These are phyloP conservation scores for Cladobotryum mycophilum DNA, from an alignment of 2,329 filamentous ascomycete species.

Conservation along the genomic window DNA sequence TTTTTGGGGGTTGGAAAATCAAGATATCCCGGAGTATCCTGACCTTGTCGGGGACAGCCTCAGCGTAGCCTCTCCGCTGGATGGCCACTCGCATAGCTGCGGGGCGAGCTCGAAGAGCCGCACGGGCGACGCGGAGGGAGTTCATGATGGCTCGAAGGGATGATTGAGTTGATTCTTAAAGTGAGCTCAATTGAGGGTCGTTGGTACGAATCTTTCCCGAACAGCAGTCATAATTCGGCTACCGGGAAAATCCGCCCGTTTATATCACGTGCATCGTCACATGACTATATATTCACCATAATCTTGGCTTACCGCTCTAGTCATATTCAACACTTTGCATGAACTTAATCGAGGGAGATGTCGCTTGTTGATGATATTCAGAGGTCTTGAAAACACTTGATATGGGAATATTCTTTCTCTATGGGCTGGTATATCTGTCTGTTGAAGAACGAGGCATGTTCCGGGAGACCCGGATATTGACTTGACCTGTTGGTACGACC, in stretches of 20 bases:
- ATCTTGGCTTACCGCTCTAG: too few species aligned
- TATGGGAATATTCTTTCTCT: too few species aligned
- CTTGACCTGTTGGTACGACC: too few species aligned
- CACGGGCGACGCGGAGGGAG: slow-evolving; percentile 86
- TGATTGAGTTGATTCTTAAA: slow-evolving; percentile 45
- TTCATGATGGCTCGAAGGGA: slow-evolving; percentile 66
- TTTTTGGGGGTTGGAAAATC: not conserved
- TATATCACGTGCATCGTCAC: slow-evolving; percentile 21
- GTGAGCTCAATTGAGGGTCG: slow-evolving; percentile 34
- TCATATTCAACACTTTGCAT: too few species aligned
- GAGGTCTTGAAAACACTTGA: too few species aligned
- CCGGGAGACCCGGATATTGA: too few species aligned
- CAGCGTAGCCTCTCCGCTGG: slow-evolving; percentile 87
- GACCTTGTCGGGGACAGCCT: slow-evolving; percentile 78
- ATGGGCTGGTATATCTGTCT: too few species aligned
- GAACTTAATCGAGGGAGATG: too few species aligned
- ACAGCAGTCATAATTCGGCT: slow-evolving; percentile 36
- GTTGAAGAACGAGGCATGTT: too few species aligned
- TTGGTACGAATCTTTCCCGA: slow-evolving; percentile 43
- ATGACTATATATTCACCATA: slow-evolving; percentile 15
- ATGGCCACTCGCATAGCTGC: slow-evolving; percentile 67
- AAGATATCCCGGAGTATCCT: slow-evolving; percentile 23
- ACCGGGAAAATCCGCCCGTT: slow-evolving; percentile 33
- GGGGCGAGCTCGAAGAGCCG: slow-evolving; percentile 78
- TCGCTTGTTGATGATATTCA: too few species aligned